Percentiles rank a stretch among this genome's conserved stretches.
Evolutionary conservation across 805 yeast genomes (phyloP).

Genomic region (Barnettozyma sucrosica): DNA sequence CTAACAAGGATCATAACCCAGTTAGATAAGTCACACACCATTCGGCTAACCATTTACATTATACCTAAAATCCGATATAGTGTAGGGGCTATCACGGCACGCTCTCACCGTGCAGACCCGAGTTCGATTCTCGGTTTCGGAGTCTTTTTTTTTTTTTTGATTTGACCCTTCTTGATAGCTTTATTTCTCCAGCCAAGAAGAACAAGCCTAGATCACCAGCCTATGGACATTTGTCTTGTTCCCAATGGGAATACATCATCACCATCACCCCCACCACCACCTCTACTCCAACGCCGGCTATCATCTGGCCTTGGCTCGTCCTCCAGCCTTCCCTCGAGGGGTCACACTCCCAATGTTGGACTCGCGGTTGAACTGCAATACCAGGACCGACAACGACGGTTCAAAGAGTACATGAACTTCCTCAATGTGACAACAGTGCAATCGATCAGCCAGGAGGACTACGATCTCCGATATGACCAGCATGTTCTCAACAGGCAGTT

Average conservation of each 20-base stretch:
- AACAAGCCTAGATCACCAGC: too few species aligned
- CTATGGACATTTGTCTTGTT: not conserved
- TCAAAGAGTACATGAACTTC: constrained; percentile 13
- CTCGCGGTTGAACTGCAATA: constrained; percentile 6
- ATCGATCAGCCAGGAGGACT: constrained; percentile 13
- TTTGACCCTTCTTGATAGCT: too few species aligned
- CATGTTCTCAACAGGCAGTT: not conserved
- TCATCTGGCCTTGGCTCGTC: constrained; percentile 10
- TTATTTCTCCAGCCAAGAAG: too few species aligned
- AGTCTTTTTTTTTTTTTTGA: too few species aligned
- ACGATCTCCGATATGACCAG: constrained; percentile 14
- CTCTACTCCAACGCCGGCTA: not conserved
- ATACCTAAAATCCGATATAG: too few species aligned
- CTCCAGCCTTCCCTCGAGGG: not conserved
- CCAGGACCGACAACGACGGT: constrained; percentile 15
- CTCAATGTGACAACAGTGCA: constrained; percentile 9
- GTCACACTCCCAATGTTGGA: constrained; percentile 1
- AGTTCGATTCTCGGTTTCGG: too few species aligned
- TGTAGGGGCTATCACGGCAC: too few species aligned
- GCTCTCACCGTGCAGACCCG: too few species aligned
- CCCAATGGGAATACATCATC: not conserved
- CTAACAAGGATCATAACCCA: too few species aligned
- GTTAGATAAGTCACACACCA: too few species aligned
- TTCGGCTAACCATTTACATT: too few species aligned
- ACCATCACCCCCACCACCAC: too few species aligned